These are phyloP conservation scores for Solanum pinnatisectum DNA, from an alignment of 257 asterid species.

Conservation along the genomic window DNA sequence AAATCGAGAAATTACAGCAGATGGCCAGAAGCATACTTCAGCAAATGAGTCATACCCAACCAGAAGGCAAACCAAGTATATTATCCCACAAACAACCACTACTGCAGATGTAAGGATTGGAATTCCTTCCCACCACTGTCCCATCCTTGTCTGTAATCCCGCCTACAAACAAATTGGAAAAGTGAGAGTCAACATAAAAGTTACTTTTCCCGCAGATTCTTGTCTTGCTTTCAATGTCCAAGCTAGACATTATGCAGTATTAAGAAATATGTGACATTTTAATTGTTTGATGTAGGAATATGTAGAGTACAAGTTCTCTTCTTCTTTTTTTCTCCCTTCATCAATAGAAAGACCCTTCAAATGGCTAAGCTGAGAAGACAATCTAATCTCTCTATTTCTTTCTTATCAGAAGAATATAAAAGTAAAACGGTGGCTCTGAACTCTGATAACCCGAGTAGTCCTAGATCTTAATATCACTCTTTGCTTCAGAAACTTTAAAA, in stretches of 20 bases:
- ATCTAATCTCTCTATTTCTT: not conserved
- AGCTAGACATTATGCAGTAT: not conserved
- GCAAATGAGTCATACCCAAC: constrained; percentile 85
- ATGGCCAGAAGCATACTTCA: constrained; percentile 92
- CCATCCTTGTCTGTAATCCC: constrained; percentile 67
- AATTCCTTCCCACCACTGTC: constrained; percentile 95
- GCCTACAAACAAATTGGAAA: constrained; percentile 35
- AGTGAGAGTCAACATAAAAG: not conserved
- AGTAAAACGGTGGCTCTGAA: not conserved
- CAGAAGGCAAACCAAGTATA: constrained; percentile 73
- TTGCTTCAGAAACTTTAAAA: not conserved
- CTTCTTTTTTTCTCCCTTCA: not conserved
- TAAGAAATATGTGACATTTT: not conserved
- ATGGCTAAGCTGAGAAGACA: not conserved
- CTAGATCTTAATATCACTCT: not conserved
- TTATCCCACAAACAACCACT: constrained; percentile 61
- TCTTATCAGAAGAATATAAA: not conserved
- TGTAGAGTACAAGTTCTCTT: not conserved
- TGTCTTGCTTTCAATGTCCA: not conserved
- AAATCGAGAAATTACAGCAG: constrained; percentile 70
- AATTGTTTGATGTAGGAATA: not conserved
- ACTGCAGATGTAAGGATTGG: constrained; percentile 75
- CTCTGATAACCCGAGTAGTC: not conserved
- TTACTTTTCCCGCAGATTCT: not conserved
- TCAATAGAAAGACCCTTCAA: not conserved